Percentiles rank a stretch among this genome's conserved stretches.
Evolutionary conservation across 371 early-diverging fungal genomes (phyloP).

Genomic region (Mucor indicus): DNA sequence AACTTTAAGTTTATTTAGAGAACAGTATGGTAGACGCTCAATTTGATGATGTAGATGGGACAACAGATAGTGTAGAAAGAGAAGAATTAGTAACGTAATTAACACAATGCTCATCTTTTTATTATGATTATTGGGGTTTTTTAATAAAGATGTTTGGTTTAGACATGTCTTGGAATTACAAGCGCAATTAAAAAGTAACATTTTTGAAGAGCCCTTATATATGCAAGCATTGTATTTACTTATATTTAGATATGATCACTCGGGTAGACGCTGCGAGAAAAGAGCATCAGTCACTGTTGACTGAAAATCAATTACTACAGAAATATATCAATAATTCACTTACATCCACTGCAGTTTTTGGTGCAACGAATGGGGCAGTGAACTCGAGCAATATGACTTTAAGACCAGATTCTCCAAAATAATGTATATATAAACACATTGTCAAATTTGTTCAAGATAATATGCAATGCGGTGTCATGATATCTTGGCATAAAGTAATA

Average conservation of each 20-base stretch:
- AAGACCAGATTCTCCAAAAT: constrained; percentile 19
- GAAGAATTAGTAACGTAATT: constrained; percentile 36
- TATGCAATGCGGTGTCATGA: too few species aligned
- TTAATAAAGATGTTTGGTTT: too few species aligned
- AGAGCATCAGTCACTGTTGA: constrained; percentile 46
- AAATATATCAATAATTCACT: constrained; percentile 55
- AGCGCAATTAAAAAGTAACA: constrained; percentile 35
- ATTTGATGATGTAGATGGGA: constrained; percentile 9
- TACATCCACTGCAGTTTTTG: constrained; percentile 56
- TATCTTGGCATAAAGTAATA: too few species aligned
- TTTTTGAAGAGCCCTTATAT: not conserved
- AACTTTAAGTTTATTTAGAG: not conserved
- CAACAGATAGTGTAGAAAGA: constrained; percentile 23
- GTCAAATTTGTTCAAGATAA: too few species aligned
- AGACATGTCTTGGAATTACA: constrained; percentile 44
- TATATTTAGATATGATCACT: constrained; percentile 31
- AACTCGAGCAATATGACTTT: constrained; percentile 24
- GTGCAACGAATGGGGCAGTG: constrained; percentile 48
- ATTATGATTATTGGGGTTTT: too few species aligned
- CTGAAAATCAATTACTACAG: constrained; percentile 51
- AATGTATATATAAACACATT: too few species aligned
- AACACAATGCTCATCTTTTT: too few species aligned
- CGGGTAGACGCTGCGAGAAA: constrained; percentile 43
- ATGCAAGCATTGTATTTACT: not conserved
- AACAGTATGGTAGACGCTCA: constrained; percentile 11